These are phyloP conservation scores for Baudoinia panamericana DNA, from an alignment of 495 filamentous ascomycete genomes.

Conservation along the genomic window DNA sequence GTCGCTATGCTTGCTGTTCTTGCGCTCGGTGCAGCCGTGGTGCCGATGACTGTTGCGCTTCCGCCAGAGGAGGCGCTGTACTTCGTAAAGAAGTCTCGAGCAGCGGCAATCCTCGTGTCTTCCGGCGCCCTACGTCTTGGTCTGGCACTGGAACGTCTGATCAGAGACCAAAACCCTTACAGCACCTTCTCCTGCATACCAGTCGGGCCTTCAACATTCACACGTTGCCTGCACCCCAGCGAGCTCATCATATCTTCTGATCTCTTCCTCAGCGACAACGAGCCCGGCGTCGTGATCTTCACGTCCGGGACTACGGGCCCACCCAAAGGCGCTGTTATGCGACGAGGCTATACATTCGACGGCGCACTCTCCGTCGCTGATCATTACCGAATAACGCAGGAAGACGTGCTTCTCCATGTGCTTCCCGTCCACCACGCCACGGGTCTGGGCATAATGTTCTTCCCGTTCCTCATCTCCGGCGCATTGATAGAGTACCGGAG, in stretches of 20 bases:
- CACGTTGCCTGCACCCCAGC: constrained; percentile 8
- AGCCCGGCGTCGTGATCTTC: constrained; percentile 29
- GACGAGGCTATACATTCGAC: constrained; percentile 26
- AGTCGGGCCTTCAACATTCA: constrained; percentile 19
- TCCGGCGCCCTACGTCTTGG: constrained; percentile 21
- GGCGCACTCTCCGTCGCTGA: constrained; percentile 27
- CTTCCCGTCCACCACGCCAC: constrained; percentile 40
- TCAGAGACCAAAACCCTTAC: constrained; percentile 5
- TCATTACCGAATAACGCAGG: constrained; percentile 23
- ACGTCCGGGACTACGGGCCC: constrained; percentile 33
- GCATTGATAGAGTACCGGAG: constrained; percentile 36
- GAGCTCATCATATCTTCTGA: constrained; percentile 26
- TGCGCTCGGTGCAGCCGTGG: constrained; percentile 33
- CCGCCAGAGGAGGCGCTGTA: constrained; percentile 36
- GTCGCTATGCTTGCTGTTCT: constrained; percentile 35
- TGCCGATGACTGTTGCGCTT: constrained; percentile 26
- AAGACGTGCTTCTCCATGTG: constrained; percentile 30
- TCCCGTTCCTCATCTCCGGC: constrained; percentile 34
- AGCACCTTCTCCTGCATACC: constrained; percentile 20
- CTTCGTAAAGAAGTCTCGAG: constrained; percentile 28
- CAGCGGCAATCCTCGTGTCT: constrained; percentile 22
- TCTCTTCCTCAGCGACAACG: constrained; percentile 25
- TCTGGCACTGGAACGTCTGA: constrained; percentile 14
- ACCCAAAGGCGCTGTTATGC: constrained; percentile 32
- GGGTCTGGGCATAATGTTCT: constrained; percentile 35